Evolutionary conservation across 2,329 filamentous ascomycete genomes (phyloP).

Genomic region (Fusarium tjaetaba): DNA sequence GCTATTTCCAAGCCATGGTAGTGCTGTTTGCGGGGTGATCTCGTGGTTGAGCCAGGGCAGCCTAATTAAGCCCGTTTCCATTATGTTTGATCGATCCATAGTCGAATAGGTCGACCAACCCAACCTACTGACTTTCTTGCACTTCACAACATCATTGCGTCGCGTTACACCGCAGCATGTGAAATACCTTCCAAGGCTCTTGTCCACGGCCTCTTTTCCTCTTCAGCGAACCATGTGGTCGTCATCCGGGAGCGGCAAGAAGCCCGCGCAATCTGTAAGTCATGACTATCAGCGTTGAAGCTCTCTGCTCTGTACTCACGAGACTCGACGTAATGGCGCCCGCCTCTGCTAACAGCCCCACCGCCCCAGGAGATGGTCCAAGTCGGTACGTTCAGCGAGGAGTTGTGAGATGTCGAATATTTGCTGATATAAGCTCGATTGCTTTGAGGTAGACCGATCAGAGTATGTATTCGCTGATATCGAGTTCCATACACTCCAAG

Average conservation of each 20-base stretch:
- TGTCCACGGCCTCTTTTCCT: conserved; percentile 37
- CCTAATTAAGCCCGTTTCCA: conserved; percentile 24
- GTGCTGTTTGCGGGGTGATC: conserved; percentile 35
- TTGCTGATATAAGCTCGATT: conserved; percentile 44
- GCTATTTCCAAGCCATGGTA: conserved; percentile 26
- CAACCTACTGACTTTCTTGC: conserved; percentile 28
- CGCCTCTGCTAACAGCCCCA: conserved; percentile 50
- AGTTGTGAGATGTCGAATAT: conserved; percentile 14
- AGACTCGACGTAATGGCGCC: conserved; percentile 40
- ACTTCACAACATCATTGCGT: conserved; percentile 40
- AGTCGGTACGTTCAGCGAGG: conserved; percentile 76
- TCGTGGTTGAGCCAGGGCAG: conserved; percentile 26
- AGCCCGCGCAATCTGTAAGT: conserved; percentile 76
- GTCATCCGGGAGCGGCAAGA: conserved; percentile 73
- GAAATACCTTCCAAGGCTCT: conserved; percentile 37
- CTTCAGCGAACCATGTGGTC: conserved; percentile 66
- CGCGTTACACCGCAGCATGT: conserved; percentile 47
- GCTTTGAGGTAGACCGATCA: conserved; percentile 61
- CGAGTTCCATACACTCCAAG: background rate
- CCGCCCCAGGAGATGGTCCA: conserved; percentile 94
- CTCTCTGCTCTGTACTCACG: conserved; percentile 29
- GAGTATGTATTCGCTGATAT: conserved; percentile 61
- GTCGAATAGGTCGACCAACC: conserved; percentile 9
- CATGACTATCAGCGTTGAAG: conserved; percentile 21
- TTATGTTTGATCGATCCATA: conserved; percentile 27